Evolutionary conservation across 2,329 filamentous ascomycete genomes (phyloP).

Genomic region (Allantophomopsis lycopodina): DNA sequence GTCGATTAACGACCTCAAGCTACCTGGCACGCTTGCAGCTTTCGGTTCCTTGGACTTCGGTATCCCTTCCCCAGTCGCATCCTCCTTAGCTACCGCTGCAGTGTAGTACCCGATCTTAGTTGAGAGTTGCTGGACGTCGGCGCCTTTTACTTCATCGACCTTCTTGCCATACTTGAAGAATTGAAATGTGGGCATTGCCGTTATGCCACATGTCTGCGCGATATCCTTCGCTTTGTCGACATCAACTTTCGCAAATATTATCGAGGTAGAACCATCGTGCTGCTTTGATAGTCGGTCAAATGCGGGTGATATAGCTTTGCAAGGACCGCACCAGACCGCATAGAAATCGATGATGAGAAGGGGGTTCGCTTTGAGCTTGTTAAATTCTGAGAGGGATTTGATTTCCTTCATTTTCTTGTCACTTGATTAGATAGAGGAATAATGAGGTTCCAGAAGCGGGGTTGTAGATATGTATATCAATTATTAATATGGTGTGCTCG

Average conservation of each 20-base stretch:
- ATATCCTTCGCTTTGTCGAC: constrained; percentile 71
- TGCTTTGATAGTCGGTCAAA: no score
- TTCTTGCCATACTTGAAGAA: constrained; percentile 66
- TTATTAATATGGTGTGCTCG: no score
- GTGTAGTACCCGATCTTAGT: constrained; percentile 16
- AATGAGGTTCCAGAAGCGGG: no score
- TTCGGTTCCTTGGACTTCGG: constrained; percentile 1
- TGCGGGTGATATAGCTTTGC: no score
- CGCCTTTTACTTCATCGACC: constrained; percentile 65
- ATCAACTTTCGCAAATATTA: constrained; percentile 84
- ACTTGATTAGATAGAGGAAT: no score
- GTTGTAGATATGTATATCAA: no score
- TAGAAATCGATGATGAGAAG: no score
- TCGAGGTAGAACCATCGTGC: constrained; percentile 37
- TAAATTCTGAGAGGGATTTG: no score
- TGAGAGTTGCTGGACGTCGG: constrained; percentile 63
- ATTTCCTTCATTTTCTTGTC: no score
- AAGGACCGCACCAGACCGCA: no score
- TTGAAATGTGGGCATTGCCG: constrained; percentile 88
- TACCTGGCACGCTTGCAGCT: constrained; percentile 4
- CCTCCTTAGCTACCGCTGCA: constrained; percentile 2
- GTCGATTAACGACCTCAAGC: constrained; percentile 13
- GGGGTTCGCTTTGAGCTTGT: no score
- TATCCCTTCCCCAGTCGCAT: constrained; percentile 1
- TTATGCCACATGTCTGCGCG: constrained; percentile 60